Base-by-base conservation (phyloP, 768 basidiomycete genomes). In the Kwoniella sp. region DNA sequence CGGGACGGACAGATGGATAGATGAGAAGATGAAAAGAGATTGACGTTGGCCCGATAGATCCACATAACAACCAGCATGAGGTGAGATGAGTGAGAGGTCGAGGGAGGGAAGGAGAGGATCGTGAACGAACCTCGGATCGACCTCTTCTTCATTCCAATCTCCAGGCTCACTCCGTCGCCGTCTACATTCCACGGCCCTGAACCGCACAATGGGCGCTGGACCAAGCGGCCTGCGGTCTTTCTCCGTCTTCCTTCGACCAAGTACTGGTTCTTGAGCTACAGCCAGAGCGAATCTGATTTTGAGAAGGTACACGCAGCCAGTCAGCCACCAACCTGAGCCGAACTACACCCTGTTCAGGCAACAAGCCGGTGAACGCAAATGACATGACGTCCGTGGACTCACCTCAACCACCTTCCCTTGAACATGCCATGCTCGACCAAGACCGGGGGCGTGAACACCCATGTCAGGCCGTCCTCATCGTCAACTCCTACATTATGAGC, bases 171-270 rank as follows among this genome's bases (percentile, higher is more conserved):
- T 56, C 17, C 44, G 21, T 1, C 55, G 60, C 21, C 59, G 36
- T 54, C 60, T 55, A 33, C 68, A 70, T 54, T 76, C 71, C 17
- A 47, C 26, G 4, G 67, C 62, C 22, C 68, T 60, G 17, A 77
- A 50, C 15, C 75, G 62, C 13, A 73, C 51, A 7, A 77, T 74
- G 2, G 76, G 76, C 17, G 64, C 72, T 44, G 72, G 76, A 19
- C 73, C 73, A 9, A 77, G 44, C 15, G 76, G 71, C 53, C 76
- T 47, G 21, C 76, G 58, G 52, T 77, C 76, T 55, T 77, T 77
- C 25, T 77, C 76, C 8, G 71, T 74, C 54, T 73, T 74, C 21
- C 73, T 58, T 26, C 73, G 26, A 1, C 76, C 76, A 21, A 67
- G 54, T 25, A 74, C 54, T 12, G 76, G 76, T 56, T 73, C 64